Percentiles rank a stretch among this genome's conserved stretches.
These are phyloP conservation scores for Trichothecium roseum DNA, from an alignment of 2,329 filamentous ascomycete species.

Conservation along the genomic window DNA sequence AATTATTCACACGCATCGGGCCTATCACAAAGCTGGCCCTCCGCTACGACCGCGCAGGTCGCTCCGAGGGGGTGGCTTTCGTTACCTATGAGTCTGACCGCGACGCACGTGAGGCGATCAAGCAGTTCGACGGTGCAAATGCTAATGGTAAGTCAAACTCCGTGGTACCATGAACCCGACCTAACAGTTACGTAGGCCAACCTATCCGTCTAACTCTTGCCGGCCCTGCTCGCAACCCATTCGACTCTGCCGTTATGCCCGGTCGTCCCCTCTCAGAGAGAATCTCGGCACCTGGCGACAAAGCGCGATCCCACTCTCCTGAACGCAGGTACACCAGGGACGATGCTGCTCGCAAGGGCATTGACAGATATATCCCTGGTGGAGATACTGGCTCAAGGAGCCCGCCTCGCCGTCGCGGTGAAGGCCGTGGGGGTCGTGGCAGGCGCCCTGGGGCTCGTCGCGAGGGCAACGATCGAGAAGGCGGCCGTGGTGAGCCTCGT, in stretches of 20 bases:
- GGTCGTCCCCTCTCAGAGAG: conserved; percentile 50
- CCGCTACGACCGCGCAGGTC: conserved; percentile 77
- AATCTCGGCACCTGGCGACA: conserved; percentile 41
- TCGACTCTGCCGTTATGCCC: conserved; percentile 44
- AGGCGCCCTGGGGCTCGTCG: conserved; percentile 39
- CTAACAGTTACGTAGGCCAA: conserved; percentile 41
- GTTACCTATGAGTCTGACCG: conserved; percentile 65
- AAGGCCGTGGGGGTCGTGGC: conserved; percentile 30
- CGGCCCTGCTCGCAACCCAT: conserved; percentile 41
- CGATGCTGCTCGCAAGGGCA: conserved; percentile 53
- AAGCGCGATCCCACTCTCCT: conserved; percentile 55
- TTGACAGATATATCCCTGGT: conserved; percentile 72
- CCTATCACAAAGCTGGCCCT: conserved; percentile 59
- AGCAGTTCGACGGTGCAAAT: conserved; percentile 81
- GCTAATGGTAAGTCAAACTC: conserved; percentile 52
- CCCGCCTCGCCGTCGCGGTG: conserved; percentile 35
- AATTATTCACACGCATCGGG: conserved; percentile 71
- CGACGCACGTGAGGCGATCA: conserved; percentile 65
- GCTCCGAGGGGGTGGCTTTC: conserved; percentile 75
- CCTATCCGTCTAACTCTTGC: conserved; percentile 64
- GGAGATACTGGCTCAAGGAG: conserved; percentile 44
- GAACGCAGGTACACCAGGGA: conserved; percentile 35
- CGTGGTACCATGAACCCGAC: background rate
- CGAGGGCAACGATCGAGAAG: conserved; percentile 24
- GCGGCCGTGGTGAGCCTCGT: conserved; percentile 27